Conservation (phyloP, 1,284 basidiomycete genomes). For the Chalciporus sp. region DNA sequence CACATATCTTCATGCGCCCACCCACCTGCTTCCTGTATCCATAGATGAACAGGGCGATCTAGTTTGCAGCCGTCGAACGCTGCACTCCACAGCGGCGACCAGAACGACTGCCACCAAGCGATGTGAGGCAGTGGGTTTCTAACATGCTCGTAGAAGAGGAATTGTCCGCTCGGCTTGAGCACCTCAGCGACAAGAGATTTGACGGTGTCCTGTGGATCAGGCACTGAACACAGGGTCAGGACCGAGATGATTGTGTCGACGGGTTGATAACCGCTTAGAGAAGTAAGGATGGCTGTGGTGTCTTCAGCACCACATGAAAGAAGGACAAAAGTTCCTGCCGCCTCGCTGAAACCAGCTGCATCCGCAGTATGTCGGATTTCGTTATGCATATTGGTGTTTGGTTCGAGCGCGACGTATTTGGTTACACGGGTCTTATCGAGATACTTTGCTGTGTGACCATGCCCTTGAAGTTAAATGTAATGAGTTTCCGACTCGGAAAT, state of each 20-base stretch:
- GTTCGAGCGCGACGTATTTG: constrained; percentile 70
- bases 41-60: constrained; percentile 58
- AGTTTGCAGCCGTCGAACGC: constrained; percentile 63
- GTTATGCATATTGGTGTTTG: constrained; percentile 63
- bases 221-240: constrained; percentile 63
- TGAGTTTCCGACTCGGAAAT: neutral
- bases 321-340: constrained; percentile 42
- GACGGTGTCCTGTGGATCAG: constrained; percentile 48
- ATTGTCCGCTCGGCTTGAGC: constrained; percentile 56
- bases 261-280: constrained; percentile 39
- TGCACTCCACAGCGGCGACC: constrained; percentile 64
- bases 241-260: constrained; percentile 63
- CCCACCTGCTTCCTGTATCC: constrained; percentile 45
- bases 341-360: constrained; percentile 55
- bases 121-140: constrained; percentile 50
- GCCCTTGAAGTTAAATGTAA: constrained; percentile 40
- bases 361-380: constrained; percentile 51
- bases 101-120: constrained; percentile 67
- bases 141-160: constrained; percentile 71
- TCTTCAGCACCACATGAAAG: constrained; percentile 64
- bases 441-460: constrained; percentile 63
- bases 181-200: constrained; percentile 45
- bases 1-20: constrained; percentile 49
- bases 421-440: constrained; percentile 56
- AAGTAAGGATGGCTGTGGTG: constrained; percentile 43